A percentile compares a stretch with the other conserved stretches of the same genome.
Conservation (phyloP, 345 rosid species). For the Eucalyptus cloeziana region DNA sequence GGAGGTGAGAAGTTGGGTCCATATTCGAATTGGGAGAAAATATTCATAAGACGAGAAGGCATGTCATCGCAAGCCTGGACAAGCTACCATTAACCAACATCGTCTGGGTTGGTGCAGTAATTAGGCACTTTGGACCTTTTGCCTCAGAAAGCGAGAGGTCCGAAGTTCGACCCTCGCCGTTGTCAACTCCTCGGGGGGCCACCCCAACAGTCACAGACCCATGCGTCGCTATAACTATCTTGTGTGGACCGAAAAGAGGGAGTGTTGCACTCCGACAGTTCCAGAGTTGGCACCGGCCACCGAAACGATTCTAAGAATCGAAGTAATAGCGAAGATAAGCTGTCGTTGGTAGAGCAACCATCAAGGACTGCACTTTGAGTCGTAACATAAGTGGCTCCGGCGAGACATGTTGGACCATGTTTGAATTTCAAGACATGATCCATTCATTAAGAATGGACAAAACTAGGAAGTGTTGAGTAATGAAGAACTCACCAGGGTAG, state of each 20-base stretch:
- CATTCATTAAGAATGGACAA: not conserved
- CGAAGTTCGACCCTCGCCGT: not conserved
- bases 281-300: not conserved
- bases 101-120: not conserved
- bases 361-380: not conserved
- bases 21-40: not conserved
- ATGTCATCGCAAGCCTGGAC: not conserved
- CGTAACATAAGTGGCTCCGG: not conserved
- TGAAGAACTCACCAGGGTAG: constrained; percentile 22
- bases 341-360: not conserved
- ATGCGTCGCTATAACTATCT: not conserved
- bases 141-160: not conserved
- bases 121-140: not conserved
- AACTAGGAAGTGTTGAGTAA: not conserved
- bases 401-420: not conserved
- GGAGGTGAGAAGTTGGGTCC: not conserved
- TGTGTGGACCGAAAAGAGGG: not conserved
- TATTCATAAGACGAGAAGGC: not conserved
- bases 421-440: not conserved
- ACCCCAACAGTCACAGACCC: not conserved
- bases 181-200: not conserved
- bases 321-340: not conserved
- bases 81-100: not conserved
- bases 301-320: not conserved
- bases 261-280: not conserved